phyloP scores from a whole-genome alignment of 768 basidiomycete genomes.

The Leccinellum luteum region DNA sequence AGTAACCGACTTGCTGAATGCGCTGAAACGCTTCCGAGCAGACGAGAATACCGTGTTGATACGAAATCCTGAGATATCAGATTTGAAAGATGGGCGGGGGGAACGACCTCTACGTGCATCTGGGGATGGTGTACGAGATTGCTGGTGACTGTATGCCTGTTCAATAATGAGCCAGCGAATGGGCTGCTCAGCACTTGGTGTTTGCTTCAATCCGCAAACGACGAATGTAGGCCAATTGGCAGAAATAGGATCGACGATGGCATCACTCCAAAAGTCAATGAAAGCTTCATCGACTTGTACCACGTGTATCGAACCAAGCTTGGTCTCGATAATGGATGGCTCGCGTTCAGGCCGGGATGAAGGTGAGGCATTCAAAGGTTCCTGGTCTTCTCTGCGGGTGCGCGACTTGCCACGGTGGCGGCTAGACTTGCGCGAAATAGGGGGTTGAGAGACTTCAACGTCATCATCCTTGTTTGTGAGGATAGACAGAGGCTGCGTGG shows the following conservation, averaged over 20 bases:
- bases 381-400: conserved; percentile 20
- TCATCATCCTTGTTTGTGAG: conserved; percentile 66
- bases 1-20: conserved; percentile 41
- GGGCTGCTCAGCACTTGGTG: conserved; percentile 20
- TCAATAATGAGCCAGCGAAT: conserved; percentile 70
- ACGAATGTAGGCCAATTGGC: conserved; percentile 66
- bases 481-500: conserved; percentile 44
- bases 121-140: conserved; percentile 28
- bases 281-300: conserved; percentile 79
- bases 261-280: conserved; percentile 79
- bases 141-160: conserved; percentile 47
- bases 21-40: conserved; percentile 62
- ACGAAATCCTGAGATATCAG: conserved; percentile 39
- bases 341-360: conserved; percentile 18
- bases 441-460: conserved; percentile 50
- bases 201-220: conserved; percentile 61
- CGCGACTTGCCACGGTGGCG: conserved; percentile 32
- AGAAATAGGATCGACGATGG: conserved; percentile 65
- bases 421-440: conserved; percentile 33
- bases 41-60: conserved; percentile 43
- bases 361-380: conserved; percentile 5
- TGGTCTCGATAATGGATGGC: conserved; percentile 31
- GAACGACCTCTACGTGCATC: conserved; percentile 32
- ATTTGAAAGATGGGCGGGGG: conserved; percentile 45
- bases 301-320: conserved; percentile 37